Evolutionary conservation across 345 rosid species (phyloP).

Genomic region (Kandelia obovata): DNA sequence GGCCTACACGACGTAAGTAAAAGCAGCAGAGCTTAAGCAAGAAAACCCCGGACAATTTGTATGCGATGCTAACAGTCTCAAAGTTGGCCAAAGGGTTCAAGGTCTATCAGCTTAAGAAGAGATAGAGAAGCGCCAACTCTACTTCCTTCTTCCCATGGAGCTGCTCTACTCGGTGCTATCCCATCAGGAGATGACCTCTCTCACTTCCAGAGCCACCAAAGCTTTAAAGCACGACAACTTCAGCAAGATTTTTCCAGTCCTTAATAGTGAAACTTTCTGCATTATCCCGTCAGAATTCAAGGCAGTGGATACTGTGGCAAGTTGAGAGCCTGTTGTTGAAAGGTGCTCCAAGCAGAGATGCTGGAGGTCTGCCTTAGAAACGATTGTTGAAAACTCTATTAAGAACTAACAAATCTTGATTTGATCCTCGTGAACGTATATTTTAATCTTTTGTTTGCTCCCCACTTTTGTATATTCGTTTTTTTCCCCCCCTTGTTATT

Average conservation of each 20-base stretch:
- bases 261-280: slow-evolving; percentile 31
- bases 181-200: slow-evolving; percentile 40
- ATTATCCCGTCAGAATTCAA: slow-evolving; percentile 28
- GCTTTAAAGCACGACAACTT: slow-evolving; percentile 32
- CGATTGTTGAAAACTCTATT: slow-evolving; percentile 39
- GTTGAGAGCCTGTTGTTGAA: slow-evolving; percentile 1
- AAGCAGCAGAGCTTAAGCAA: slow-evolving; percentile 41
- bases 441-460: too few species aligned
- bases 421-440: too few species aligned
- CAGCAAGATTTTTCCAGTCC: slow-evolving; percentile 39
- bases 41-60: slow-evolving; percentile 47
- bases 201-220: slow-evolving; percentile 35
- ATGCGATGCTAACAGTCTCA: slow-evolving; percentile 37
- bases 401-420: background rate
- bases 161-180: slow-evolving; percentile 50
- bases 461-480: too few species aligned
- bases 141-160: slow-evolving; percentile 62
- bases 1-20: slow-evolving; percentile 37
- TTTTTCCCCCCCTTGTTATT: too few species aligned
- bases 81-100: slow-evolving; percentile 35
- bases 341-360: slow-evolving; percentile 45
- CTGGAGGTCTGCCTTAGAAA: slow-evolving; percentile 58
- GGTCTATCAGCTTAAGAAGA: slow-evolving; percentile 46
- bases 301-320: background rate
- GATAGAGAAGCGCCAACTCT: slow-evolving; percentile 33